Conservation (phyloP, 2,329 filamentous ascomycete species). For the Pseudocercospora crystallina region DNA sequence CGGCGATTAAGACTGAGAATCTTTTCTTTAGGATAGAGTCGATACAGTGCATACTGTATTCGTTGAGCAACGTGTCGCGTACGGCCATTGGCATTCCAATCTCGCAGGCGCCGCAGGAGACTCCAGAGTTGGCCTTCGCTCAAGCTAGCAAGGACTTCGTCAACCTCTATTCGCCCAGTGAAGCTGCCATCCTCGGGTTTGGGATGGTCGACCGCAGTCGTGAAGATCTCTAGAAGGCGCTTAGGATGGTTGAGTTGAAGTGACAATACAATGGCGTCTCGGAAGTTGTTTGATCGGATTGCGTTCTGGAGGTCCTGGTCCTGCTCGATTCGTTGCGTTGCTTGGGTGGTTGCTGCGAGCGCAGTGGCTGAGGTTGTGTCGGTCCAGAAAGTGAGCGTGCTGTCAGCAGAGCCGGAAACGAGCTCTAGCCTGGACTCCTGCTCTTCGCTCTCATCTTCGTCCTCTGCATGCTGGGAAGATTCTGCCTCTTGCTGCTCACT, state of each 20-base stretch:
- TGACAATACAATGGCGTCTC: constrained; percentile 88
- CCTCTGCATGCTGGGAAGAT: constrained; percentile 27
- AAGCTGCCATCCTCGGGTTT: constrained; percentile 62
- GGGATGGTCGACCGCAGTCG: constrained; percentile 67
- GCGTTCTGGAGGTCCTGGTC: constrained; percentile 94
- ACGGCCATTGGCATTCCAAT: constrained; percentile 96
- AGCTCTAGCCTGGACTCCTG: constrained; percentile 58
- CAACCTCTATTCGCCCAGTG: constrained; percentile 66
- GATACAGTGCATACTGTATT: constrained; percentile 76
- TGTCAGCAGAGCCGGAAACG: constrained; percentile 88
- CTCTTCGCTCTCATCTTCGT: constrained; percentile 26
- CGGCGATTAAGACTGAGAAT: constrained; percentile 55
- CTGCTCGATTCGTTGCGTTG: constrained; percentile 81
- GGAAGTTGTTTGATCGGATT: constrained; percentile 82
- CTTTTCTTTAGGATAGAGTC: constrained; percentile 74
- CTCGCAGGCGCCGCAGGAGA: constrained; percentile 76
- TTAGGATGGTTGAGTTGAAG: constrained; percentile 93
- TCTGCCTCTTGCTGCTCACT: constrained; percentile 10
- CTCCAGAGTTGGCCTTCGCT: constrained; percentile 83
- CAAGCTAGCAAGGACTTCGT: constrained; percentile 76
- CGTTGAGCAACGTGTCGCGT: constrained; percentile 83
- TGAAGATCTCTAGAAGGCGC: constrained; percentile 80
- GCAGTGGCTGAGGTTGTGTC: constrained; percentile 84
- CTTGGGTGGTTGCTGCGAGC: constrained; percentile 69
- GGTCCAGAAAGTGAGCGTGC: constrained; percentile 91